These are phyloP conservation scores for Anacardium occidentale DNA, from an alignment of 345 rosid species.

Conservation along the genomic window DNA sequence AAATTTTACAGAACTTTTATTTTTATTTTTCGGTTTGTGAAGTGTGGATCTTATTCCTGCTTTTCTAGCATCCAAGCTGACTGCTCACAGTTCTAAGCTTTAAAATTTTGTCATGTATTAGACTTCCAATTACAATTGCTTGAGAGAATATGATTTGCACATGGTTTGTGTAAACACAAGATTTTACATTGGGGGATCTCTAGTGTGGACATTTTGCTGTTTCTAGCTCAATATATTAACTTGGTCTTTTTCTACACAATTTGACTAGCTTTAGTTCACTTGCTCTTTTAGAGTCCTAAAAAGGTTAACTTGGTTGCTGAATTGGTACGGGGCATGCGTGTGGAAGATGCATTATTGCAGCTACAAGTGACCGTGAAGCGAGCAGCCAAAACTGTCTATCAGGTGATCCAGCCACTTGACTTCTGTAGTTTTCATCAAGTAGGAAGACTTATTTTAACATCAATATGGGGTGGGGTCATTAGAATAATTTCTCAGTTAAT, in stretches of 20 bases:
- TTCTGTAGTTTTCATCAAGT: neutral
- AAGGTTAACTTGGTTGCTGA: conserved; percentile 94
- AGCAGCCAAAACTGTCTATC: conserved; percentile 82
- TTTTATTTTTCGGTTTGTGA: neutral
- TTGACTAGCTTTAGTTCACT: conserved; percentile 10
- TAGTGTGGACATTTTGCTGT: neutral
- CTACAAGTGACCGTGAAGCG: conserved; percentile 82
- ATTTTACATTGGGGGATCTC: neutral
- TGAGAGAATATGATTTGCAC: neutral
- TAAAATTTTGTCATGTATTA: neutral
- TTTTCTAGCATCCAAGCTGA: neutral
- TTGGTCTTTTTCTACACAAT: neutral
- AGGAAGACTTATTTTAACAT: neutral
- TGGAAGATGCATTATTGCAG: conserved; percentile 93
- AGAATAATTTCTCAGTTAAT: neutral
- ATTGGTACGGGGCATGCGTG: conserved; percentile 91
- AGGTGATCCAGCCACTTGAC: conserved; percentile 41
- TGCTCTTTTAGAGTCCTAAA: conserved; percentile 81
- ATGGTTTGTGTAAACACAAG: neutral
- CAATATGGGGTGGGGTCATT: neutral
- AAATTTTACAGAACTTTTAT: neutral
- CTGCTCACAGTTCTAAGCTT: neutral
- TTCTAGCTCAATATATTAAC: neutral
- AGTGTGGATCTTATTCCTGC: neutral
- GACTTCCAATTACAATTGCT: neutral